Conservation (phyloP, 208 protist genomes). For the Trichomonas vaginalis region DNA sequence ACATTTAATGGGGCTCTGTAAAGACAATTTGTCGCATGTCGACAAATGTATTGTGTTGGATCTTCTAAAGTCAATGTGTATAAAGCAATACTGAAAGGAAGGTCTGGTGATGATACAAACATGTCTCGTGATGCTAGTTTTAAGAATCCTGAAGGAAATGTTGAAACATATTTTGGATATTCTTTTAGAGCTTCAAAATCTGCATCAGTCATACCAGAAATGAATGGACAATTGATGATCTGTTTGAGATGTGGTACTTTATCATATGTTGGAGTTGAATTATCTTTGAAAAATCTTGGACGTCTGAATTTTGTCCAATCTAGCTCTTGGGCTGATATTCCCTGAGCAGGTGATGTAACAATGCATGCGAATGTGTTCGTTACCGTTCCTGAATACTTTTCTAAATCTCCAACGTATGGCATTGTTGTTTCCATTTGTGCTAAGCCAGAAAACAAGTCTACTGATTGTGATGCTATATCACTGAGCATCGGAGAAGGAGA, state of each 20-base stretch:
- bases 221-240: background rate
- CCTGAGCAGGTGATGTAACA: background rate
- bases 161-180: background rate
- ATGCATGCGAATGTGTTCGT: background rate
- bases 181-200: background rate
- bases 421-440: background rate
- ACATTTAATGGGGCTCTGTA: background rate
- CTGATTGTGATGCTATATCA: background rate
- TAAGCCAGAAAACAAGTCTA: background rate
- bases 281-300: background rate
- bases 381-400: background rate
- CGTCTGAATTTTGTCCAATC: background rate
- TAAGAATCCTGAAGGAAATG: background rate
- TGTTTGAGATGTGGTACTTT: background rate
- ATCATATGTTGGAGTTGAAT: background rate
- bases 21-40: background rate
- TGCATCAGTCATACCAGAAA: background rate
- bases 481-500: background rate
- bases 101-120: background rate
- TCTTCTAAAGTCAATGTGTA: background rate
- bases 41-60: background rate
- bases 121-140: background rate
- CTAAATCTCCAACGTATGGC: background rate
- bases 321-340: background rate
- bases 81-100: background rate